Conservation (phyloP, 305 asterid species). For the Fraxinus ornus region DNA sequence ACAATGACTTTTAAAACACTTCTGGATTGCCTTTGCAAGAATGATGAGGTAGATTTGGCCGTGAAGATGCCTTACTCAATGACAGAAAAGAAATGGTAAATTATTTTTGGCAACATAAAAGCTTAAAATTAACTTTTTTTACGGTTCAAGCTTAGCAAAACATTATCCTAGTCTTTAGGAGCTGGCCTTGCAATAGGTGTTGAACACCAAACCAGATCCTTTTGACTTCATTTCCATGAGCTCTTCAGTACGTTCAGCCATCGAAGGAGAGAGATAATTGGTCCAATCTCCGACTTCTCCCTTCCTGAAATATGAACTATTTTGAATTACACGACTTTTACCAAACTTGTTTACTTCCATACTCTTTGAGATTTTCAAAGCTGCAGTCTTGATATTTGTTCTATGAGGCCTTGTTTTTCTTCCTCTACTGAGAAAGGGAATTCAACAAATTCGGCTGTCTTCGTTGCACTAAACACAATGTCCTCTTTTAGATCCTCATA, state of each 20-base stretch:
- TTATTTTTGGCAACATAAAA: neutral
- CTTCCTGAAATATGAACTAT: conserved; percentile 19
- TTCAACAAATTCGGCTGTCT: conserved; percentile 22
- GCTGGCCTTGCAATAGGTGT: neutral
- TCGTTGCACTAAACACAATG: neutral
- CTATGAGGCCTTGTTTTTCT: neutral
- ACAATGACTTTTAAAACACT: conserved; percentile 80
- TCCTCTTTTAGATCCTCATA: conserved; percentile 27
- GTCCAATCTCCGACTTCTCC: conserved; percentile 30
- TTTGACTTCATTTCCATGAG: conserved; percentile 10
- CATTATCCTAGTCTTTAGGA: neutral
- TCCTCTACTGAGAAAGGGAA: conserved; percentile 18
- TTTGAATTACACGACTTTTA: neutral
- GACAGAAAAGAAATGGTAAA: conserved; percentile 35
- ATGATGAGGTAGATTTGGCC: conserved; percentile 68
- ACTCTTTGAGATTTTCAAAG: neutral
- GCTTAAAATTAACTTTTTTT: neutral
- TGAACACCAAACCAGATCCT: conserved; percentile 22
- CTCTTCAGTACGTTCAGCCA: conserved; percentile 10
- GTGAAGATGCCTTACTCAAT: conserved; percentile 60
- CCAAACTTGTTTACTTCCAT: neutral
- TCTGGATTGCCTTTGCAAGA: conserved; percentile 82
- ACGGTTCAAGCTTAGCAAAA: neutral
- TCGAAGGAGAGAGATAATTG: conserved; percentile 1
- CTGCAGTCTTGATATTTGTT: conserved; percentile 17